Percentiles rank a stretch among this genome's conserved stretches.
These are phyloP conservation scores for Eutrema japonicum DNA, from an alignment of 345 rosid species.

Conservation along the genomic window DNA sequence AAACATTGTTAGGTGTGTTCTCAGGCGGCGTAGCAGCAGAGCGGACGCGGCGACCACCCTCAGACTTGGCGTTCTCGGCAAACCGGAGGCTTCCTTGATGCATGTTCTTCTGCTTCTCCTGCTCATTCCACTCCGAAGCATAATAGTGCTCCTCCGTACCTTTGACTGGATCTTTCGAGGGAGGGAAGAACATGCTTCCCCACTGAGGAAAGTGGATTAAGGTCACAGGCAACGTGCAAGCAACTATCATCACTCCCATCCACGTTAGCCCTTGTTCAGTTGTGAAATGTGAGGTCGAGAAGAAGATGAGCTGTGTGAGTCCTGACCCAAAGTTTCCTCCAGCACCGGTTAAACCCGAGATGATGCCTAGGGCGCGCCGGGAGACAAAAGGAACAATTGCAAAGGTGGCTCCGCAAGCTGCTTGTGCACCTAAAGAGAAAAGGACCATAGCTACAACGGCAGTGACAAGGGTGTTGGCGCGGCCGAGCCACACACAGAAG, in stretches of 20 bases:
- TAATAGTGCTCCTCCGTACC: slow-evolving; percentile 57
- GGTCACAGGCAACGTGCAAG: slow-evolving; percentile 54
- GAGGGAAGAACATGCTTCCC: slow-evolving; percentile 66
- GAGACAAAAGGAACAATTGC: slow-evolving; percentile 64
- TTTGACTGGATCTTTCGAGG: slow-evolving; percentile 47
- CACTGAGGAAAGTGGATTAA: slow-evolving; percentile 63
- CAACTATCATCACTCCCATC: slow-evolving; percentile 66
- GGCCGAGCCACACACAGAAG: slow-evolving; percentile 58
- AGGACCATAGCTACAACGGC: slow-evolving; percentile 55
- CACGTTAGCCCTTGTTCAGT: slow-evolving; percentile 49
- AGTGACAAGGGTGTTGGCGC: slow-evolving; percentile 43
- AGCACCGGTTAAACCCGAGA: slow-evolving; percentile 58
- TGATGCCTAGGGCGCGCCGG: slow-evolving; percentile 56
- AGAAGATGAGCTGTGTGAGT: slow-evolving; percentile 56
- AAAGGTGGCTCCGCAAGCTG: slow-evolving; percentile 63
- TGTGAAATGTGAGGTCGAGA: slow-evolving; percentile 45
- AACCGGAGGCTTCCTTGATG: slow-evolving; percentile 53
- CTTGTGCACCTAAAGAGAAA: slow-evolving; percentile 61
- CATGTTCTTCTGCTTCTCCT: slow-evolving; percentile 53
- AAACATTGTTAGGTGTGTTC: slow-evolving; percentile 24
- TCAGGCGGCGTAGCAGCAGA: slow-evolving; percentile 27
- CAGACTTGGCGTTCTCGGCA: slow-evolving; percentile 54
- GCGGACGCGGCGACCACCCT: slow-evolving; percentile 48
- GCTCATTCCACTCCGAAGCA: slow-evolving; percentile 49
- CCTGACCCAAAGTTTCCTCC: slow-evolving; percentile 71